Evolutionary conservation across 495 filamentous ascomycete genomes (phyloP).

Genomic region (Penicillium arizonense): DNA sequence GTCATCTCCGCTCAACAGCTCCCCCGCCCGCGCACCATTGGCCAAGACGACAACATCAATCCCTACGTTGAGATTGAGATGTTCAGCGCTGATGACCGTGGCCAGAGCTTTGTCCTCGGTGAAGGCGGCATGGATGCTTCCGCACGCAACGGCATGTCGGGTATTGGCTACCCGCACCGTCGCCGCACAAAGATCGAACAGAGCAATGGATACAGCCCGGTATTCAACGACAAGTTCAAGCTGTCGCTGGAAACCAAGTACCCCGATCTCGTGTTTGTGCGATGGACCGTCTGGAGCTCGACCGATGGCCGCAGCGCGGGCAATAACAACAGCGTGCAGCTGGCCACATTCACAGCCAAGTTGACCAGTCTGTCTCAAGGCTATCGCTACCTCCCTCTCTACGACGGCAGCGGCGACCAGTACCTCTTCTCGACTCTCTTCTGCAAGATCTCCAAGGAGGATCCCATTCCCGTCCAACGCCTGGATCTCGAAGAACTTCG

Average conservation of each 20-base stretch:
- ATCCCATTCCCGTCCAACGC: slow-evolving; percentile 48
- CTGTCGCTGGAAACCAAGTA: slow-evolving; percentile 85
- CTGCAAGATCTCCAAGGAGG: slow-evolving; percentile 73
- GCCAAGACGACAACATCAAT: slow-evolving; percentile 72
- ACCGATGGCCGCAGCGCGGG: slow-evolving; percentile 62
- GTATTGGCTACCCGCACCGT: slow-evolving; percentile 73
- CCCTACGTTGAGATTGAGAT: slow-evolving; percentile 95
- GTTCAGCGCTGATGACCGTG: slow-evolving; percentile 89
- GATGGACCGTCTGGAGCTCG: slow-evolving; percentile 87
- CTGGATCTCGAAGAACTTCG: slow-evolving; percentile 47
- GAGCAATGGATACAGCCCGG: slow-evolving; percentile 89
- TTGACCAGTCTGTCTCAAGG: slow-evolving; percentile 85
- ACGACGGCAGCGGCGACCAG: slow-evolving; percentile 81
- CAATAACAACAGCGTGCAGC: slow-evolving; percentile 58
- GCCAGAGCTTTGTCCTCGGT: slow-evolving; percentile 56
- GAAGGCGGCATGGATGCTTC: slow-evolving; percentile 72
- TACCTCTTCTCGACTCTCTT: slow-evolving; percentile 95
- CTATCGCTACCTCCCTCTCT: slow-evolving; percentile 96
- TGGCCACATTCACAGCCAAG: slow-evolving; percentile 91
- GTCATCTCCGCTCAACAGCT: slow-evolving; percentile 94
- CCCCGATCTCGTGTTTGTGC: slow-evolving; percentile 89
- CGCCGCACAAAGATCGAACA: slow-evolving; percentile 73
- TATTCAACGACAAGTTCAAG: slow-evolving; percentile 72
- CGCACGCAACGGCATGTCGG: slow-evolving; percentile 65
- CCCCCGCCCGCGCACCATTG: slow-evolving; percentile 71